Conservation (phyloP, 2,329 filamentous ascomycete genomes). For the Penicillium expansum region DNA sequence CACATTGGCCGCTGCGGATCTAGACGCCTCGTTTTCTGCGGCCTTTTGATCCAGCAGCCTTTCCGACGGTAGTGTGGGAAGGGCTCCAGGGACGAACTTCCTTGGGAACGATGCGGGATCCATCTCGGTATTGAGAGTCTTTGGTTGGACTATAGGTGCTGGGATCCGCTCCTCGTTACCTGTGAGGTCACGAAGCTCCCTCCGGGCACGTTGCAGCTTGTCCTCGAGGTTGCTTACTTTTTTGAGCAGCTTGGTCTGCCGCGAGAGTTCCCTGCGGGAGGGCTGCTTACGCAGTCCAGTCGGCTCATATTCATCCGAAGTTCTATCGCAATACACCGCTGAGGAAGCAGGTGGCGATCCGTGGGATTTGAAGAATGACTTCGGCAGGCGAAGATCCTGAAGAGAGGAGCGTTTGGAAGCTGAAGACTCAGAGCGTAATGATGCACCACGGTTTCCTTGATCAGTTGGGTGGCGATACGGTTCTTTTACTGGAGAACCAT, state of each 20-base stretch:
- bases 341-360: constrained; percentile 30
- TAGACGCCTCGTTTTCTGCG: constrained; percentile 14
- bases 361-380: constrained; percentile 29
- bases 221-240: constrained; percentile 60
- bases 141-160: constrained; percentile 12
- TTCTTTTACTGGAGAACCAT: constrained; percentile 14
- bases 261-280: constrained; percentile 57
- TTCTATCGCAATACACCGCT: constrained; percentile 14
- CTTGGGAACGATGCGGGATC: constrained; percentile 27
- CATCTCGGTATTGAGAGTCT: constrained; percentile 25
- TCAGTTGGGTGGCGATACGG: constrained; percentile 17
- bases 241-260: constrained; percentile 57
- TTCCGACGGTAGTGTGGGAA: constrained; percentile 48
- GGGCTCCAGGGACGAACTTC: constrained; percentile 43
- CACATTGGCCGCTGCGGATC: constrained; percentile 1
- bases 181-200: constrained; percentile 53
- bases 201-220: constrained; percentile 56
- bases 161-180: constrained; percentile 34
- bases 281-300: constrained; percentile 46
- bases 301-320: constrained; percentile 26
- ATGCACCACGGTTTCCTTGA: not conserved
- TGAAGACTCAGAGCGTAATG: constrained; percentile 20
- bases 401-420: constrained; percentile 34
- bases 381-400: constrained; percentile 37
- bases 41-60: constrained; percentile 40